Evolutionary conservation across 2,329 filamentous ascomycete genomes (phyloP).

Genomic region (Xylariaceae sp.): DNA sequence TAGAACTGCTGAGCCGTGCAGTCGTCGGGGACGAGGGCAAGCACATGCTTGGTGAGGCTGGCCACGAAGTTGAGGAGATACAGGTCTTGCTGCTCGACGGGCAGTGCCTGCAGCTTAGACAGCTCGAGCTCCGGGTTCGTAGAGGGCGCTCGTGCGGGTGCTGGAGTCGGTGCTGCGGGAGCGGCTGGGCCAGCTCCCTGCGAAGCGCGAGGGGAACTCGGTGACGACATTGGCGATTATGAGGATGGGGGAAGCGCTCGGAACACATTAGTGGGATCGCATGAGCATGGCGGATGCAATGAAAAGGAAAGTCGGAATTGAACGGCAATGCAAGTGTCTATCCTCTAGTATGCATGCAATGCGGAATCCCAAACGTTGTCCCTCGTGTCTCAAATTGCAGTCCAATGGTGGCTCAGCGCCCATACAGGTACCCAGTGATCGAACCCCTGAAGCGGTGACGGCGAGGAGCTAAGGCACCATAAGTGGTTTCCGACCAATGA

Average conservation of each 20-base stretch:
- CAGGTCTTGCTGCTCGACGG: slow-evolving; percentile 92
- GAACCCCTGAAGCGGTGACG: no score
- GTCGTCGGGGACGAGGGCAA: slow-evolving; percentile 68
- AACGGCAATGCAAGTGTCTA: no score
- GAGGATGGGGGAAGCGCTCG: slow-evolving; percentile 1
- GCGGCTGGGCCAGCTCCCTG: slow-evolving; percentile 28
- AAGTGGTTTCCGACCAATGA: no score
- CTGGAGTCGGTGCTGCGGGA: slow-evolving; percentile 27
- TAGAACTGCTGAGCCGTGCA: slow-evolving; percentile 86
- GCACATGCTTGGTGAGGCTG: slow-evolving; percentile 75
- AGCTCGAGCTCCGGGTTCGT: slow-evolving; percentile 79
- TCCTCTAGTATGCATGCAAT: no score
- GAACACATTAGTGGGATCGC: slow-evolving; percentile 7
- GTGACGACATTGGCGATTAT: slow-evolving; percentile 27
- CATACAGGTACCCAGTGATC: no score
- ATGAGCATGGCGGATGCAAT: slow-evolving; percentile 1
- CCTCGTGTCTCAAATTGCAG: no score
- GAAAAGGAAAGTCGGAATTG: background rate
- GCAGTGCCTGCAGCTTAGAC: slow-evolving; percentile 80
- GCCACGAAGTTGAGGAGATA: slow-evolving; percentile 88
- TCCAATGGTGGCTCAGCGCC: no score
- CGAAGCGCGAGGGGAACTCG: slow-evolving; percentile 31
- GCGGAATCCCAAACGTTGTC: no score
- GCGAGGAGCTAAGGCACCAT: no score
- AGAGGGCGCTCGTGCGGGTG: slow-evolving; percentile 25